phyloP scores from a whole-genome alignment of 179 eudicot species.

The Corrigiola litoralis region DNA sequence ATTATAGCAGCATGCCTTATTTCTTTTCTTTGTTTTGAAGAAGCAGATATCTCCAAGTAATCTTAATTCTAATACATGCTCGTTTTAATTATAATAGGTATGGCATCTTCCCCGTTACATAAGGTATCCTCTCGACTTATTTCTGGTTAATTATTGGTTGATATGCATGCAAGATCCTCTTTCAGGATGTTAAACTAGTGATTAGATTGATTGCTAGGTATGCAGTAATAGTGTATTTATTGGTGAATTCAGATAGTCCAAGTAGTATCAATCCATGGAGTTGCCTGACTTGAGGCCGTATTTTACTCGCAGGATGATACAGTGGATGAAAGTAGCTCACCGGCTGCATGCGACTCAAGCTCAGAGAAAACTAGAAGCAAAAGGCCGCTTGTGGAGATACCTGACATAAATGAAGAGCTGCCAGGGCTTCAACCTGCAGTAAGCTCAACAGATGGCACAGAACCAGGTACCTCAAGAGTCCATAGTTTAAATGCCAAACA shows the following conservation, averaged over 20 bases:
- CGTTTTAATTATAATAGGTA: slow-evolving; percentile 33
- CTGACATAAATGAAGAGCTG: slow-evolving; percentile 44
- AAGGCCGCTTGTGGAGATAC: slow-evolving; percentile 24
- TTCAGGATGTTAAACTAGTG: neutral
- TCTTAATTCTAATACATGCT: slow-evolving; percentile 8
- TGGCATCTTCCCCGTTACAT: slow-evolving; percentile 29
- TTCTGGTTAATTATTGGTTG: slow-evolving; percentile 1
- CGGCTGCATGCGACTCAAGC: slow-evolving; percentile 18
- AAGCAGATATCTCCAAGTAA: neutral
- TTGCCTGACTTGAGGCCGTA: neutral
- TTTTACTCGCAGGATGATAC: slow-evolving; percentile 30
- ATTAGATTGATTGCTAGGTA: neutral
- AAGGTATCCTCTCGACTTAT: slow-evolving; percentile 39
- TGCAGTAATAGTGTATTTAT: neutral
- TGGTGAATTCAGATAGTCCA: neutral
- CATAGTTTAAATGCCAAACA: slow-evolving; percentile 60
- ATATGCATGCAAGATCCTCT: neutral
- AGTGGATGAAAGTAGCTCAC: slow-evolving; percentile 14
- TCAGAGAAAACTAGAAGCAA: slow-evolving; percentile 26
- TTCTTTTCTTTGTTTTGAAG: neutral
- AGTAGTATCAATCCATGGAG: neutral
- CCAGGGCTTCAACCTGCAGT: slow-evolving; percentile 35
- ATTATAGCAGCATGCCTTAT: neutral
- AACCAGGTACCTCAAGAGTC: slow-evolving; percentile 55
- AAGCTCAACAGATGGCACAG: slow-evolving; percentile 34